Base-by-base conservation (phyloP, 306 rosid genomes). In the Prunus kanzakura region DNA sequence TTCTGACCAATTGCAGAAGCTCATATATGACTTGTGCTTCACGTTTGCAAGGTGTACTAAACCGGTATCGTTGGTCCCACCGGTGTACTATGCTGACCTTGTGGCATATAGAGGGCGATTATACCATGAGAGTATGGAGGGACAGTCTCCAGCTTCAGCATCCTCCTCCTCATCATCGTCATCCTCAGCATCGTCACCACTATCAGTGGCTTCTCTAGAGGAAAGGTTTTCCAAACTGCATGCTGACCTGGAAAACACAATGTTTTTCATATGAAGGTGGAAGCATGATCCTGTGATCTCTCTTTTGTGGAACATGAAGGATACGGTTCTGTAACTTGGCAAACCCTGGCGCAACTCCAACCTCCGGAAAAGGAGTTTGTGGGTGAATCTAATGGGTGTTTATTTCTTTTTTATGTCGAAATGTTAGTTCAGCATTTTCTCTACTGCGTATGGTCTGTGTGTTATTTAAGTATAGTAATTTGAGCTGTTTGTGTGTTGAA, bases 21-120 rank as follows among this genome's bases (percentile, higher is more conserved):
- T 92, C 67, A 87, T 88, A 67, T 90, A 84, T 61, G 82, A 87
- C 43, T 75, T 87, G 93, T 92, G 97, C 81, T 92, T 87, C 70
- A 92, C 93, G 64, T 87, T 88, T 85, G 97, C 96, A 38, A 86
- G 93, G 74, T 92, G 97, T 85, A 92, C 97, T 8, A 85, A 88
- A 84, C 97, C 97, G 4, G 91, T 92, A 9, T 92, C 97, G 1
- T 61, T 92, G 69, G 96, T 88, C 32, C 89, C 96, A 27, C 96
- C 97, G 0, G 96, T 92, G 72, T 92, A 89, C 82, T 92, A 92
- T 78, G 97, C 97, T 2, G 97, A 92, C 79, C 96, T 90, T 46
- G 93, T 73, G 69, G 97, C 96, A n/a, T 90, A 90, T 35, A 83
- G 97, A 72, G 96, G 97, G 76, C 78, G 97, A 54, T 50, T 90